Conservation (phyloP, 106 monocot species). For the Platanthera zijinensis region DNA sequence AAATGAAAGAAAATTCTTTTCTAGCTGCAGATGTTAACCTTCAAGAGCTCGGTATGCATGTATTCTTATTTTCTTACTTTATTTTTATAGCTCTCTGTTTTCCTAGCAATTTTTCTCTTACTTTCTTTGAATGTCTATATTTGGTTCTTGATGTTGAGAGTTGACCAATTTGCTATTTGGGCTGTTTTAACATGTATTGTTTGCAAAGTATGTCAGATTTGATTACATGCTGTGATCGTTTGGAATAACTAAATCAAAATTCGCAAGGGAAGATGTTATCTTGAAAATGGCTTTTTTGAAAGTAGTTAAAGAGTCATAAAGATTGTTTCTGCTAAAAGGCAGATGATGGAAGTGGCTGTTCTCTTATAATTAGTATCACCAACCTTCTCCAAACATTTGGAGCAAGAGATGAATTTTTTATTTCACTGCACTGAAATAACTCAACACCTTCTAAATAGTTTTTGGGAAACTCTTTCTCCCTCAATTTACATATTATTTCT, state of each 20-base stretch:
- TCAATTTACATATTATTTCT: background rate
- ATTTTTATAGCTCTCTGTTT: background rate
- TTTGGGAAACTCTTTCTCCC: background rate
- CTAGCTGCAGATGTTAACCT: conserved; percentile 81
- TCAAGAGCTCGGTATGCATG: conserved; percentile 71
- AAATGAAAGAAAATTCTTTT: conserved; percentile 97
- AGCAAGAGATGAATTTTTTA: background rate
- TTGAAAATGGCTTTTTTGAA: background rate
- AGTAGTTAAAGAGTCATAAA: too few relatives aligned
- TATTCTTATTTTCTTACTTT: background rate
- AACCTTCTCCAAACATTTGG: background rate
- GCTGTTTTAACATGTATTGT: background rate
- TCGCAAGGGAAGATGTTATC: background rate
- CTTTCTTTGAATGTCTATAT: background rate
- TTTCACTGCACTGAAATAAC: background rate
- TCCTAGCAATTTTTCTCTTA: too few relatives aligned
- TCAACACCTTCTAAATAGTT: background rate
- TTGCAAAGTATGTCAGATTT: background rate
- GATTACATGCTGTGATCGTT: background rate
- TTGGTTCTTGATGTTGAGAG: background rate
- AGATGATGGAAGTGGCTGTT: background rate
- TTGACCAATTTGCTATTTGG: background rate
- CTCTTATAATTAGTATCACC: background rate
- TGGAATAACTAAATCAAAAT: background rate
- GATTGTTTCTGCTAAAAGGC: too few relatives aligned